Conservation (phyloP, 371 early-diverging fungal species). For the Mucor racemosus region DNA sequence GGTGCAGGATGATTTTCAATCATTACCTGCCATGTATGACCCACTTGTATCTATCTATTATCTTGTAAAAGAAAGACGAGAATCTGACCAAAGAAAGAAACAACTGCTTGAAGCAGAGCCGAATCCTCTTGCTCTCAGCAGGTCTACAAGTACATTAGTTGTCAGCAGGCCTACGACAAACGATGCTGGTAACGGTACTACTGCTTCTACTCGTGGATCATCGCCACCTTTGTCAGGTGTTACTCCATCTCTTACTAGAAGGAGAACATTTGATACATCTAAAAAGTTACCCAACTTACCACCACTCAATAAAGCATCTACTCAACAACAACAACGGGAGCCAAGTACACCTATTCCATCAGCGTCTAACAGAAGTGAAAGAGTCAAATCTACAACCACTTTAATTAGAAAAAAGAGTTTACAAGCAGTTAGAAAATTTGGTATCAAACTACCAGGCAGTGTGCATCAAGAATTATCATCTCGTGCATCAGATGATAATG, state of each 20-base stretch:
- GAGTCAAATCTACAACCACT: constrained; percentile 70
- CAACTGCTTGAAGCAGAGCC: constrained; percentile 23
- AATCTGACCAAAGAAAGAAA: constrained; percentile 36
- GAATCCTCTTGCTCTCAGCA: constrained; percentile 11
- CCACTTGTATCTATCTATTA: constrained; percentile 87
- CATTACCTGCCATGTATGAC: constrained; percentile 53
- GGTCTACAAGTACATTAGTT: constrained; percentile 24
- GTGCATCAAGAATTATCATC: background rate
- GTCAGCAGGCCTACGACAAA: background rate
- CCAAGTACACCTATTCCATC: constrained; percentile 65
- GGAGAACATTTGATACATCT: constrained; percentile 25
- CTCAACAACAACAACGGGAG: background rate
- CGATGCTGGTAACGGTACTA: background rate
- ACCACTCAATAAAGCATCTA: background rate
- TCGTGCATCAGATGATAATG: background rate
- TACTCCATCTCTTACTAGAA: constrained; percentile 5
- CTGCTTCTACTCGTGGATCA: background rate
- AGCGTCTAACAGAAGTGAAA: constrained; percentile 70
- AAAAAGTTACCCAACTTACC: constrained; percentile 24
- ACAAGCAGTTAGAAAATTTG: constrained; percentile 18
- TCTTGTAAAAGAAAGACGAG: constrained; percentile 76
- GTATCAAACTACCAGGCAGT: constrained; percentile 9
- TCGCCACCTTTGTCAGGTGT: background rate
- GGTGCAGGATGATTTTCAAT: constrained; percentile 40
- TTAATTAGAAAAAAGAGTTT: constrained; percentile 26